These are phyloP conservation scores for Acanthochlamys bracteata DNA, from an alignment of 106 monocot species.

Conservation along the genomic window DNA sequence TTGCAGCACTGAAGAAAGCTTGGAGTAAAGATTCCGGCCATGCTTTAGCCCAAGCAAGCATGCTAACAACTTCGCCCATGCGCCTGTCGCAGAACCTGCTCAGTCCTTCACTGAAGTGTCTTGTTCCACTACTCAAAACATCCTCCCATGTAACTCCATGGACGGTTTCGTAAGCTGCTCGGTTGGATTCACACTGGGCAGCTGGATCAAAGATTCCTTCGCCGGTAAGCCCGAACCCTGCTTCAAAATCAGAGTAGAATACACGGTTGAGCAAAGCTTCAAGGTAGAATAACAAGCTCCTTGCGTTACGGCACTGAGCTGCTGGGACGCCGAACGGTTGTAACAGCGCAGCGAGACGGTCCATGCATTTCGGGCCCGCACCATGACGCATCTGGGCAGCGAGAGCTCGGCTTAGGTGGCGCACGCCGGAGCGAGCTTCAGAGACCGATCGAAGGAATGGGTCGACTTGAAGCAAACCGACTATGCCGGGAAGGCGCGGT, in stretches of 20 bases:
- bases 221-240: slow-evolving; percentile 11
- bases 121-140: slow-evolving; percentile 69
- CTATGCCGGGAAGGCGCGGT: background rate
- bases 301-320: background rate
- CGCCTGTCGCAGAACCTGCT: slow-evolving; percentile 83
- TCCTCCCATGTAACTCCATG: slow-evolving; percentile 66
- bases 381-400: slow-evolving; percentile 24
- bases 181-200: slow-evolving; percentile 36
- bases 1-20: slow-evolving; percentile 83
- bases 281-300: slow-evolving; percentile 24
- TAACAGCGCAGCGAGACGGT: slow-evolving; percentile 21
- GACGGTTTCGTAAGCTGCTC: slow-evolving; percentile 26
- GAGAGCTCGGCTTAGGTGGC: slow-evolving; percentile 44
- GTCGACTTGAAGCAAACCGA: slow-evolving; percentile 16
- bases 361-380: slow-evolving; percentile 6
- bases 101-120: slow-evolving; percentile 64
- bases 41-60: slow-evolving; percentile 35
- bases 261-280: slow-evolving; percentile 65
- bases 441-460: slow-evolving; percentile 52
- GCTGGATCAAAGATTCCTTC: slow-evolving; percentile 33
- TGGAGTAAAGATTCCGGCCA: slow-evolving; percentile 82
- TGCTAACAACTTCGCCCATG: slow-evolving; percentile 71
- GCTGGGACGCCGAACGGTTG: slow-evolving; percentile 12
- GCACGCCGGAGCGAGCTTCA: slow-evolving; percentile 44
- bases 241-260: slow-evolving; percentile 66